phyloP scores from a whole-genome alignment of 768 basidiomycete species.

The Cubamyces lactineus region DNA sequence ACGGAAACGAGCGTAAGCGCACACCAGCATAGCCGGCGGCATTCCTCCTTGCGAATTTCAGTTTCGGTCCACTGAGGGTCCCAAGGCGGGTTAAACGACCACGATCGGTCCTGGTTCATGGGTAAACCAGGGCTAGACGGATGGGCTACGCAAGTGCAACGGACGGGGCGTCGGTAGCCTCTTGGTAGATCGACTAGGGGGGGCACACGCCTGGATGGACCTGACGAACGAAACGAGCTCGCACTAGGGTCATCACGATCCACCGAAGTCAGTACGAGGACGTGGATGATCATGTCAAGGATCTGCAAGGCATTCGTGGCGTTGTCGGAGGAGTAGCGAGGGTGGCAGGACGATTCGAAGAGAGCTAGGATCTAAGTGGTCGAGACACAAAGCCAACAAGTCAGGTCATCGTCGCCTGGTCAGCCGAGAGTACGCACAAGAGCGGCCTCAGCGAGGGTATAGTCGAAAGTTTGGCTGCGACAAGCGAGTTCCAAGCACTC shows the following conservation, averaged over 20 bases:
- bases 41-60: slow-evolving; percentile 68
- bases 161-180: slow-evolving; percentile 30
- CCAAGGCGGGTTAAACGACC: slow-evolving; percentile 63
- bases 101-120: slow-evolving; percentile 40
- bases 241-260: slow-evolving; percentile 54
- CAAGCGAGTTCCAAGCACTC: slow-evolving; percentile 54
- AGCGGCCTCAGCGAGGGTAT: slow-evolving; percentile 72
- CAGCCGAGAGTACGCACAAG: slow-evolving; percentile 46
- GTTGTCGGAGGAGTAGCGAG: slow-evolving; percentile 59
- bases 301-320: slow-evolving; percentile 55
- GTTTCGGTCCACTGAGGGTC: slow-evolving; percentile 55
- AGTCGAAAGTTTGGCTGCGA: slow-evolving; percentile 56
- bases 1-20: slow-evolving; percentile 69
- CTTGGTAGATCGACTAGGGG: slow-evolving; percentile 28
- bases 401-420: not conserved
- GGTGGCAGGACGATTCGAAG: slow-evolving; percentile 78
- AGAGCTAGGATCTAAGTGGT: slow-evolving; percentile 67
- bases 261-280: slow-evolving; percentile 54
- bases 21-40: slow-evolving; percentile 77
- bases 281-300: slow-evolving; percentile 68
- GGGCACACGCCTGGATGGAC: slow-evolving; percentile 17
- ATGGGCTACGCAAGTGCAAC: slow-evolving; percentile 50
- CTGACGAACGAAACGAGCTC: slow-evolving; percentile 10
- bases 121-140: slow-evolving; percentile 33
- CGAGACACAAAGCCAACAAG: not conserved